Evolutionary conservation across 2,329 filamentous ascomycete genomes (phyloP).

Genomic region (Diaporthe capsici): DNA sequence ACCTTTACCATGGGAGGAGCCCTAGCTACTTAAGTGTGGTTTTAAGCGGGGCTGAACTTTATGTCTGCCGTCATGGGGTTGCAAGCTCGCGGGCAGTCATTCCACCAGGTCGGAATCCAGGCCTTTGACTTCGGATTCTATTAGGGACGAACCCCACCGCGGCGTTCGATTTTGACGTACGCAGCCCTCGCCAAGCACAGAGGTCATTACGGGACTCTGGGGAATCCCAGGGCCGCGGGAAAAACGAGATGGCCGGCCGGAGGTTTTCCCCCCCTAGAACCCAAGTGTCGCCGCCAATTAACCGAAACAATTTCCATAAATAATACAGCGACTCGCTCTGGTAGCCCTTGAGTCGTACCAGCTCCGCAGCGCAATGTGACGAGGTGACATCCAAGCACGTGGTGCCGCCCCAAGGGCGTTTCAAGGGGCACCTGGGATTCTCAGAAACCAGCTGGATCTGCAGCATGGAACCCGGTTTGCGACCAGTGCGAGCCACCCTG

Average conservation of each 20-base stretch:
- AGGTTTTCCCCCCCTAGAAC: slow-evolving; percentile 15
- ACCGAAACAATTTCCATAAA: slow-evolving; percentile 32
- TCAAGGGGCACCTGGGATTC: slow-evolving; percentile 23
- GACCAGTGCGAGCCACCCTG: not conserved
- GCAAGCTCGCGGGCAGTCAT: slow-evolving; percentile 9
- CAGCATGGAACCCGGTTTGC: slow-evolving; percentile 22
- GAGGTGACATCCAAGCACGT: slow-evolving; percentile 32
- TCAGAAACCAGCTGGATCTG: slow-evolving; percentile 28
- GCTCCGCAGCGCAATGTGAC: slow-evolving; percentile 24
- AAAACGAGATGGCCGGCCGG: slow-evolving; percentile 13
- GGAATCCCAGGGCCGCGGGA: slow-evolving; percentile 17
- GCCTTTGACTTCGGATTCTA: not conserved
- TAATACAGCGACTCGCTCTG: slow-evolving; percentile 18
- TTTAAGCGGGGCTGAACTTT: slow-evolving; percentile 29
- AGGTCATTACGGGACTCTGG: slow-evolving; percentile 8
- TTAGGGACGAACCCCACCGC: slow-evolving; percentile 8
- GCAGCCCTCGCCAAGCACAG: slow-evolving; percentile 15
- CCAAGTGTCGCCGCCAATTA: not conserved
- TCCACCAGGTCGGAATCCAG: slow-evolving; percentile 14
- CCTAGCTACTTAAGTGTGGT: slow-evolving; percentile 3
- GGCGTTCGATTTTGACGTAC: slow-evolving; percentile 13
- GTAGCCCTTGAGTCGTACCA: slow-evolving; percentile 16
- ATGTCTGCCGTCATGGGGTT: not conserved
- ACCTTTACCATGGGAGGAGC: not conserved
- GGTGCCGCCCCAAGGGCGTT: slow-evolving; percentile 30